Evolutionary conservation across 257 asterid genomes (phyloP).

Genomic region (Knoxia roxburghii): DNA sequence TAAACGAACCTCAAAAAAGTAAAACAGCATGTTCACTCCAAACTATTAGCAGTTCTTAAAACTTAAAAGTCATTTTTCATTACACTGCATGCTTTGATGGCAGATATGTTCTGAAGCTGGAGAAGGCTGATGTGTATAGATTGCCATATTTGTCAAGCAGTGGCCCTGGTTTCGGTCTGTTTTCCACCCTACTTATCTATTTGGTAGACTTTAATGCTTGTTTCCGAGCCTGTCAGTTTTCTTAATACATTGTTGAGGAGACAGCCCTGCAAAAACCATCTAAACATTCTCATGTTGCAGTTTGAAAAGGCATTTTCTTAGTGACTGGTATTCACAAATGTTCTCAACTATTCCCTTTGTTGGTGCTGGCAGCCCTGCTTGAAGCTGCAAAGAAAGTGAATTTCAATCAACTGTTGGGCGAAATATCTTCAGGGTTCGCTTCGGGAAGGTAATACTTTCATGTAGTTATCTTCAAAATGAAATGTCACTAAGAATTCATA

Average conservation of each 20-base stretch:
- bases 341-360: background rate
- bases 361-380: constrained; percentile 63
- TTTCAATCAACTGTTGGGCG: constrained; percentile 53
- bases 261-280: background rate
- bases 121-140: constrained; percentile 95
- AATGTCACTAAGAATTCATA: background rate
- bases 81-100: constrained; percentile 23
- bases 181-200: constrained; percentile 13
- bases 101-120: constrained; percentile 93
- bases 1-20: background rate
- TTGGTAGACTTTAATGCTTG: background rate
- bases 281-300: no score
- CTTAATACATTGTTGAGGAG: background rate
- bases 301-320: background rate
- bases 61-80: constrained; percentile 18
- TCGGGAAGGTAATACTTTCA: constrained; percentile 60
- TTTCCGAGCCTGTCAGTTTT: background rate
- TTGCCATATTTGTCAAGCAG: constrained; percentile 89
- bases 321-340: background rate
- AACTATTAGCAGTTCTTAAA: background rate
- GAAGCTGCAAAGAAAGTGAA: constrained; percentile 74
- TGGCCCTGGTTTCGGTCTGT: constrained; percentile 95
- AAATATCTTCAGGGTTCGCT: constrained; percentile 69
- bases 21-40: background rate
- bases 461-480: background rate